Percentiles rank a stretch among this genome's conserved stretches.
phyloP scores from a whole-genome alignment of 805 yeast species.

The Kazachstania bromeliacearum region DNA sequence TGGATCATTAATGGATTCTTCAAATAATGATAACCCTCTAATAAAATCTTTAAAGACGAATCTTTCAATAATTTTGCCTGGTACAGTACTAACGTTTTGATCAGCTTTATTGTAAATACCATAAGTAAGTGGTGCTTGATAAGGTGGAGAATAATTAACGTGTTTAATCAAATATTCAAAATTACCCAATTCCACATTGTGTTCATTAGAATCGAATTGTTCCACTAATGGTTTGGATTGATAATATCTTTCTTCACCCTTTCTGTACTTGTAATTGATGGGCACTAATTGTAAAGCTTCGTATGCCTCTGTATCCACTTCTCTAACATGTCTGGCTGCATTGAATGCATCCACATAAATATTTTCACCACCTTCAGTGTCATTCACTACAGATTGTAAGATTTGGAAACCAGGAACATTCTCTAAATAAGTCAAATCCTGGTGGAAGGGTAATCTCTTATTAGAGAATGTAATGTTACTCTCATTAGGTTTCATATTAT shows the following conservation, averaged over 20 bases:
- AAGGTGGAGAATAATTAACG: conserved; percentile 72
- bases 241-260: conserved; percentile 52
- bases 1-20: conserved; percentile 43
- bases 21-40: conserved; percentile 54
- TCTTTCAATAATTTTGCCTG: conserved; percentile 33
- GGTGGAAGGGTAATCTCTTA: conserved; percentile 58
- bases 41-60: conserved; percentile 44
- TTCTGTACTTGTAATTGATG: conserved; percentile 57
- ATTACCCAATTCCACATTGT: conserved; percentile 24
- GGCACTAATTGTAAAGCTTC: conserved; percentile 54
- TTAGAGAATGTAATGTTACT: conserved; percentile 64
- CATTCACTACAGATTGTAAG: conserved; percentile 39
- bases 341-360: conserved; percentile 60
- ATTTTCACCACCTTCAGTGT: conserved; percentile 50
- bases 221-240: conserved; percentile 55
- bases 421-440: conserved; percentile 69
- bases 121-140: conserved; percentile 67
- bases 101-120: conserved; percentile 37
- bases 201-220: conserved; percentile 37
- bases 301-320: conserved; percentile 52
- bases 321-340: conserved; percentile 49
- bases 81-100: conserved; percentile 17
- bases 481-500: conserved; percentile 38
- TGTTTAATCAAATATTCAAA: conserved; percentile 36
- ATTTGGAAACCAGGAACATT: conserved; percentile 75